phyloP scores from a whole-genome alignment of 106 monocot species.

The Acorus gramineus region DNA sequence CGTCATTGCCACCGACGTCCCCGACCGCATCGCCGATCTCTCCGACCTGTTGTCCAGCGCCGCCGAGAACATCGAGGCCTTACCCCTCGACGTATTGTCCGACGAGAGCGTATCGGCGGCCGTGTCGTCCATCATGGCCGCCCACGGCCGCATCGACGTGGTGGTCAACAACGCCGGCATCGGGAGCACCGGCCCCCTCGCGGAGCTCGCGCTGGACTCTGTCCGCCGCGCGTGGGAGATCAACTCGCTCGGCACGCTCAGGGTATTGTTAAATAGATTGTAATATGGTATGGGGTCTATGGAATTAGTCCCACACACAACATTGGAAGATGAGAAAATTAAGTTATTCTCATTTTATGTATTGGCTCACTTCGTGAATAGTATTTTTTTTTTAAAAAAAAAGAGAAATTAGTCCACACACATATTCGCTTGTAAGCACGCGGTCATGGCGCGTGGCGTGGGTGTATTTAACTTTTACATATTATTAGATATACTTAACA shows the following conservation, averaged over 20 bases:
- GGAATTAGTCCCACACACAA: no score
- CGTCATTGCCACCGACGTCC: conserved; percentile 31
- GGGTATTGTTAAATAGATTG: background rate
- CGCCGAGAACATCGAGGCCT: background rate
- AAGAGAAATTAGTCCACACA: no score
- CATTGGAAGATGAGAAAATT: no score
- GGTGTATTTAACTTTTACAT: no score
- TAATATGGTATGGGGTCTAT: no score
- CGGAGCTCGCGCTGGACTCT: conserved; percentile 14
- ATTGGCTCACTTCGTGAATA: no score
- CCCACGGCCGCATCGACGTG: conserved; percentile 23
- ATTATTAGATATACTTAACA: no score
- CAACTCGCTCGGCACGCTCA: conserved; percentile 25
- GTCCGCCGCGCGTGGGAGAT: conserved; percentile 26
- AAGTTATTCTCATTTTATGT: no score
- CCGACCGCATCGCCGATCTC: conserved; percentile 15
- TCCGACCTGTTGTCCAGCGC: background rate
- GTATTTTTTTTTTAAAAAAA: no score
- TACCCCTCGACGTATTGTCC: conserved; percentile 24
- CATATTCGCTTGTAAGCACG: no score
- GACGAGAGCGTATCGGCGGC: conserved; percentile 18
- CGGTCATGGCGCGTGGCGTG: no score
- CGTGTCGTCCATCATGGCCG: background rate
- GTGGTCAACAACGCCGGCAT: conserved; percentile 41
- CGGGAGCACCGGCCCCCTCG: conserved; percentile 32